Conservation (phyloP, 2,329 filamentous ascomycete species). For the Daldinia sp. region DNA sequence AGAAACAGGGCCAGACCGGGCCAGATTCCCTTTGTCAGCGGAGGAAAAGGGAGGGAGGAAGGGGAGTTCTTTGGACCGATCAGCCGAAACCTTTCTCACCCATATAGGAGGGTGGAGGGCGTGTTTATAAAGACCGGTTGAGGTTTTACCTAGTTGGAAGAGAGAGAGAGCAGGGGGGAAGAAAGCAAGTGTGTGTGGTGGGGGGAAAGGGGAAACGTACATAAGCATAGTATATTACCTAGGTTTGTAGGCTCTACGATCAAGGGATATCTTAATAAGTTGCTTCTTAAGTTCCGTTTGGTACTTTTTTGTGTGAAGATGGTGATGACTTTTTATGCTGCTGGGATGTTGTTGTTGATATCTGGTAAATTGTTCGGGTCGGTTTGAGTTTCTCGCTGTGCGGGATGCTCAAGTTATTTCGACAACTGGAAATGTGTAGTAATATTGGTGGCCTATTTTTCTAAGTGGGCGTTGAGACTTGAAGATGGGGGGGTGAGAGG, state of each 20-base stretch:
- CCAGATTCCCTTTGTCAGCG: conserved; percentile 9
- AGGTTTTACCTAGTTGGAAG: conserved; percentile 4
- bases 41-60: background rate
- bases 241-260: conserved; percentile 30
- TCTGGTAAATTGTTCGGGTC: too few species aligned
- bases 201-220: conserved; percentile 14
- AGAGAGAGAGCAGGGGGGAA: background rate
- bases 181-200: background rate
- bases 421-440: background rate
- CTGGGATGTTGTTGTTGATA: background rate
- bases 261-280: conserved; percentile 34
- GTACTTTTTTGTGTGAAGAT: background rate
- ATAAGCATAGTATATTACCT: conserved; percentile 27
- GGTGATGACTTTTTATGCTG: background rate
- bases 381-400: background rate
- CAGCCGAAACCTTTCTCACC: conserved; percentile 1
- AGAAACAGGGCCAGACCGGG: conserved; percentile 5
- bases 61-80: conserved; percentile 1
- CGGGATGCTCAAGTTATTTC: background rate
- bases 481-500: background rate
- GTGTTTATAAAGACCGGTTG: background rate
- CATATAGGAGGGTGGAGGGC: background rate
- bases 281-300: conserved; percentile 15
- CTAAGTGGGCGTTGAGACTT: background rate
- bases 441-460: background rate